phyloP scores from a whole-genome alignment of 306 rosid genomes.

The Cucumis melo region DNA sequence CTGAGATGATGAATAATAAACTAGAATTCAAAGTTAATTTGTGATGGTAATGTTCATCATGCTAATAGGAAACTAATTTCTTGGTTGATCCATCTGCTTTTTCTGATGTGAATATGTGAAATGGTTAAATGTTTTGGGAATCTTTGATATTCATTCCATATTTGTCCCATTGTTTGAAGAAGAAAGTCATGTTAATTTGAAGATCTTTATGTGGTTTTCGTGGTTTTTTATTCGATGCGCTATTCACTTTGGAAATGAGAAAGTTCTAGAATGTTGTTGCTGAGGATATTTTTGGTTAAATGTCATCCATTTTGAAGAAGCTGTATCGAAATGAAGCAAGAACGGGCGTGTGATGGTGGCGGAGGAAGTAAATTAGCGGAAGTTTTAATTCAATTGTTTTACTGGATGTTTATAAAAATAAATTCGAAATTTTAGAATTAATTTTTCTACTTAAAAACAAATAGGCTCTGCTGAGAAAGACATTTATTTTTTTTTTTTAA shows the following conservation, averaged over 20 bases:
- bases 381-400: not conserved
- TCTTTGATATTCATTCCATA: not conserved
- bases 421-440: not conserved
- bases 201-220: not conserved
- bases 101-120: not conserved
- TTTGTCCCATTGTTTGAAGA: not conserved
- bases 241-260: not conserved
- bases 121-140: not conserved
- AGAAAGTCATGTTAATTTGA: not conserved
- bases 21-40: not conserved
- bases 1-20: not conserved
- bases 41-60: not conserved
- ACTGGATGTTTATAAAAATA: not conserved
- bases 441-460: too few relatives aligned
- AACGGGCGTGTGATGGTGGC: slow-evolving; percentile 15
- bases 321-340: slow-evolving; percentile 46
- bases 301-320: slow-evolving; percentile 61
- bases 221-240: not conserved
- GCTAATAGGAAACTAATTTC: not conserved
- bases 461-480: too few relatives aligned
- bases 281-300: slow-evolving; percentile 32
- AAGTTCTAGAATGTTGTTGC: slow-evolving; percentile 10
- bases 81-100: not conserved
- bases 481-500: too few relatives aligned
- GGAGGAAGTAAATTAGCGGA: not conserved